Base-by-base conservation (phyloP, 108 stramenopile species). In the Pseudonitzschia multistriata region DNA sequence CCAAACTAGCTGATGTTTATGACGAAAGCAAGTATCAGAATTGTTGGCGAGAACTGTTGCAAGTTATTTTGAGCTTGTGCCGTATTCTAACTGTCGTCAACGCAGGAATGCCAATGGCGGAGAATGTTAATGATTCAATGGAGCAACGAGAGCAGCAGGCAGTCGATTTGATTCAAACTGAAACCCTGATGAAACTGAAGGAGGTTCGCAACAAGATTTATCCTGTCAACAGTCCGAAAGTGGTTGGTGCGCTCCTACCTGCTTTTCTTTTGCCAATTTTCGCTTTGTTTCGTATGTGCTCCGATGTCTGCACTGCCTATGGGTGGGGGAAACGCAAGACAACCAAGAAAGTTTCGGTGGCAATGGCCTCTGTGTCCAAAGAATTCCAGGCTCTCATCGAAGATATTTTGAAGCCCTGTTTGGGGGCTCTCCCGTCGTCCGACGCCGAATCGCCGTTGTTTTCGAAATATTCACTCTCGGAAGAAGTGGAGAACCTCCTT, bases 291-390 rank as follows among this genome's bases (percentile, higher is more conserved):
- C 74, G 80, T 66, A 93, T 87, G 67, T 78, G 76, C 67, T 78
- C 77, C 28, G 74, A 66, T 11, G 62, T 82, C 10, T 84, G 86
- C 50, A 49, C 73, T 14, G 33, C 78, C 30, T 93, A 83, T 66
- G 89, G 87, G 48, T 93, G 92, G 92, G 92, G 89, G 35, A 87
- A 82, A 57, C 78, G 89, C 30, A 93, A 90, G 66, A 62, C 66
- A 17, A 88, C 88, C 3, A 90, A 88, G 63, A 74, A 52, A 45
- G 70, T 74, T 33, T 82, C 88, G 24, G 74, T 64, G 25, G 84
- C 84, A 22, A 62, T 93, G 61, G 81, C 84, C 1, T 49, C 73
- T 11, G 27, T 88, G 50, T 85, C 83, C 1, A 49, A 62, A 36
- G 67, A 49, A 17, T 71, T 85, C 22, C 52, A 59, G 33, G 69